Conservation (phyloP, 441 rosid genomes). For the Croton laevigatus region DNA sequence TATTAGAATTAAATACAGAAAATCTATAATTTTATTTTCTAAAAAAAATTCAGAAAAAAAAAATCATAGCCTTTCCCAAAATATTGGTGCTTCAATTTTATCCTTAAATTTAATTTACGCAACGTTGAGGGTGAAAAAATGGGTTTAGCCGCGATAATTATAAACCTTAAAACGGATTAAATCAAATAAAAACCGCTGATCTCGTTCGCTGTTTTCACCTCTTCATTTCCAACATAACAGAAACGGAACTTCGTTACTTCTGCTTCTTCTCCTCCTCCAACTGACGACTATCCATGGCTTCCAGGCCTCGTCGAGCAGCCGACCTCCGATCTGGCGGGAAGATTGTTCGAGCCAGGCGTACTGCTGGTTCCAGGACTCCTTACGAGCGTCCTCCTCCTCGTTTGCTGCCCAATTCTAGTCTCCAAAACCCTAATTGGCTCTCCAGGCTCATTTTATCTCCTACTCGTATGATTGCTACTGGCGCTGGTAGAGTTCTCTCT, state of each 20-base stretch:
- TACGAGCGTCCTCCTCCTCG: conserved; percentile 46
- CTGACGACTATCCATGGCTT: conserved; percentile 26
- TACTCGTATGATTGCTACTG: conserved; percentile 68
- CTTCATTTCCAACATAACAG: neutral
- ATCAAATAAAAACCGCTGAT: neutral
- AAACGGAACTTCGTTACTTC: neutral
- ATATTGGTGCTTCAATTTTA: too few species aligned
- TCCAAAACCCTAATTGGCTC: conserved; percentile 84
- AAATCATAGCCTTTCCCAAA: too few species aligned
- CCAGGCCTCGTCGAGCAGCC: conserved; percentile 31
- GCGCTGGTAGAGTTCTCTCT: conserved; percentile 67
- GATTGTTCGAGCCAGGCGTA: conserved; percentile 47
- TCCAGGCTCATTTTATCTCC: conserved; percentile 70
- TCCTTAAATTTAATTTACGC: too few species aligned
- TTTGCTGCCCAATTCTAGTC: conserved; percentile 26
- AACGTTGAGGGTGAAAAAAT: too few species aligned
- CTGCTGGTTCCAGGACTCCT: conserved; percentile 41
- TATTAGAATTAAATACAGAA: too few species aligned
- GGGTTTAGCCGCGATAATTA: neutral
- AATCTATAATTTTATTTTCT: too few species aligned
- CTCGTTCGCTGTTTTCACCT: neutral
- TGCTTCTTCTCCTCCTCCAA: neutral
- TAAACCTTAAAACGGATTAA: conserved; percentile 3
- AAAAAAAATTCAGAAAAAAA: too few species aligned
- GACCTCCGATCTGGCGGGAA: conserved; percentile 62